Evolutionary conservation across 768 basidiomycete genomes (phyloP).

Genomic region (Psilocybe tampanensis): DNA sequence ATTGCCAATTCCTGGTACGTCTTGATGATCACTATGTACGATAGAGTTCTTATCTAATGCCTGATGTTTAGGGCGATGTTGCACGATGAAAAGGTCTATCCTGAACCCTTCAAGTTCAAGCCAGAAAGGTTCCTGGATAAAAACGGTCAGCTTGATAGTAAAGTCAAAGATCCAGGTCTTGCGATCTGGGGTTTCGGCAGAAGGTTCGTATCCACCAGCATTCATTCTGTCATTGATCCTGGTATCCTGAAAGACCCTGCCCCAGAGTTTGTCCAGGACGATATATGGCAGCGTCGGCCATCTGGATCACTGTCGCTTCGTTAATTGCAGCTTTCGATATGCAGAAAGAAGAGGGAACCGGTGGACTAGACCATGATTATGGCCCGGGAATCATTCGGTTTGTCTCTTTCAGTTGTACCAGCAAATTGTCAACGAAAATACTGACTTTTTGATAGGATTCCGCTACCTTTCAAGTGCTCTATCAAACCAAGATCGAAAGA

Average conservation of each 20-base stretch:
- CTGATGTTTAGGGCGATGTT: slow-evolving; percentile 38
- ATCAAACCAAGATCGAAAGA: slow-evolving; percentile 15
- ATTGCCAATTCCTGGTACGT: slow-evolving; percentile 35
- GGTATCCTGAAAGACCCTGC: neutral
- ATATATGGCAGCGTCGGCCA: slow-evolving; percentile 21
- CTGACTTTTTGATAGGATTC: slow-evolving; percentile 3
- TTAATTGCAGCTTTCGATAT: slow-evolving; percentile 22
- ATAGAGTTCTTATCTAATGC: neutral
- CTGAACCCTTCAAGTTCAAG: slow-evolving; percentile 38
- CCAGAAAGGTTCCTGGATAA: slow-evolving; percentile 37
- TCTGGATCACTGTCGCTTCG: slow-evolving; percentile 25
- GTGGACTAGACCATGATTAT: slow-evolving; percentile 9
- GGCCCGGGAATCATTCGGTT: slow-evolving; percentile 18
- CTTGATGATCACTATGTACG: neutral
- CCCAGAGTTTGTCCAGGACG: slow-evolving; percentile 26
- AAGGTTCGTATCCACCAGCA: slow-evolving; percentile 10
- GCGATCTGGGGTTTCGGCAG: slow-evolving; percentile 34
- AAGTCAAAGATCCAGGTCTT: slow-evolving; percentile 24
- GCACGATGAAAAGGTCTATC: slow-evolving; percentile 37
- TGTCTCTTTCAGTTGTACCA: neutral
- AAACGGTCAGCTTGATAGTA: slow-evolving; percentile 22
- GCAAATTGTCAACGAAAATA: neutral
- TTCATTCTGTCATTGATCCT: neutral
- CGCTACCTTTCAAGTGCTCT: slow-evolving; percentile 19
- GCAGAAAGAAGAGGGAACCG: slow-evolving; percentile 13